These are phyloP conservation scores for Monilinia laxa DNA, from an alignment of 2,329 filamentous ascomycete genomes.

Conservation along the genomic window DNA sequence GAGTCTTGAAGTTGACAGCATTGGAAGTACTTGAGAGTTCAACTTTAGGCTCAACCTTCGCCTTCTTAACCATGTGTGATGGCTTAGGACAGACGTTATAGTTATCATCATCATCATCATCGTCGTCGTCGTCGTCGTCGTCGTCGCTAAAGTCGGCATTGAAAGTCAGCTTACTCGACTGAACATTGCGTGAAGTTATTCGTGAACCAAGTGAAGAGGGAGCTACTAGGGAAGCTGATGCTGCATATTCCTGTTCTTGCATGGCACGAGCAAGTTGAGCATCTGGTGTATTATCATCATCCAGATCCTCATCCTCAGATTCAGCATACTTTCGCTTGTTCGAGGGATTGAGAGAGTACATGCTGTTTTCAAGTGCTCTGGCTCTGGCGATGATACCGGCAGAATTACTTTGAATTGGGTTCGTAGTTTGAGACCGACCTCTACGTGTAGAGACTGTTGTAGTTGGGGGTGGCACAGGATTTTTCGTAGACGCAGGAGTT, in stretches of 20 bases:
- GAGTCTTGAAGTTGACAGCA: slow-evolving; percentile 30
- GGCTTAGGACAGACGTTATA: slow-evolving; percentile 1
- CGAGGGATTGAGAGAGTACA: slow-evolving; percentile 48
- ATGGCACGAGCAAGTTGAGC: slow-evolving; percentile 56
- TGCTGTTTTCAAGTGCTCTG: slow-evolving; percentile 50
- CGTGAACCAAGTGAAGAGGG: slow-evolving; percentile 32
- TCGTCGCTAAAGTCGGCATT: slow-evolving; percentile 22
- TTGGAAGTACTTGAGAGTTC: slow-evolving; percentile 36
- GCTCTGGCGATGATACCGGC: slow-evolving; percentile 47
- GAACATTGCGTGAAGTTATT: slow-evolving; percentile 29
- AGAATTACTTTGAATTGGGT: slow-evolving; percentile 22
- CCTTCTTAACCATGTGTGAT: slow-evolving; percentile 26
- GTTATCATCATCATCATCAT: slow-evolving; percentile 5
- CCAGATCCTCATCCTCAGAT: slow-evolving; percentile 43
- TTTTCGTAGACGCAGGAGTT: slow-evolving; percentile 47
- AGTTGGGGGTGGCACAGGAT: slow-evolving; percentile 27
- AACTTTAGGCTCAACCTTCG: slow-evolving; percentile 36
- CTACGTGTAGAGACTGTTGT: slow-evolving; percentile 32
- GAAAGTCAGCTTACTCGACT: slow-evolving; percentile 26
- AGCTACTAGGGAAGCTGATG: slow-evolving; percentile 38
- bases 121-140: slow-evolving; percentile 25
- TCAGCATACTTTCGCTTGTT: slow-evolving; percentile 48
- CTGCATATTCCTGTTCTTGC: slow-evolving; percentile 54
- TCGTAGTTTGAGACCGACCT: slow-evolving; percentile 28
- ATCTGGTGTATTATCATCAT: slow-evolving; percentile 47